Evolutionary conservation across 116 monocot genomes (phyloP).

Genomic region (Dioscorea cayenensis): DNA sequence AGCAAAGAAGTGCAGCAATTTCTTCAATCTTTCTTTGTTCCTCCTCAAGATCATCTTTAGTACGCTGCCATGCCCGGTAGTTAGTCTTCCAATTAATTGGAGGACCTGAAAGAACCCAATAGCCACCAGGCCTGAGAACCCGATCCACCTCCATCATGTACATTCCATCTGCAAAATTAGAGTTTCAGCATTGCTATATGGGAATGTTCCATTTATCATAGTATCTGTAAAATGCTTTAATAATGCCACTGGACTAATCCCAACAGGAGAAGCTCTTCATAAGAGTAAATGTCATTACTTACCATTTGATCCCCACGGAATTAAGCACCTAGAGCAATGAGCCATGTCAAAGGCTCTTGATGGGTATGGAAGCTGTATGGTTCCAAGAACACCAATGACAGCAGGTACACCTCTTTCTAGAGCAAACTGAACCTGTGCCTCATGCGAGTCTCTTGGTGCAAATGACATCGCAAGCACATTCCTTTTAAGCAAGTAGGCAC

Average conservation of each 20-base stretch:
- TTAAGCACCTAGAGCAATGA: conserved; percentile 80
- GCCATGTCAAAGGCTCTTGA: conserved; percentile 79
- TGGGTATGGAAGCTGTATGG: conserved; percentile 69
- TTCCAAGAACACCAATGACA: conserved; percentile 75
- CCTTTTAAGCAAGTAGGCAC: conserved; percentile 61
- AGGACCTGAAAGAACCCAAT: conserved; percentile 82
- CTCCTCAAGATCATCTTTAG: conserved; percentile 55
- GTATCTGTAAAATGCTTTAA: too few species aligned
- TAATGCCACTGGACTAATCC: too few species aligned
- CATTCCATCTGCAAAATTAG: conserved; percentile 50
- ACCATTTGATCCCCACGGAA: conserved; percentile 78
- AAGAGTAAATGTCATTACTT: background rate
- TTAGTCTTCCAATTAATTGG: conserved; percentile 77
- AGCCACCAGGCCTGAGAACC: conserved; percentile 70
- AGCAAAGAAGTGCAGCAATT: conserved; percentile 61
- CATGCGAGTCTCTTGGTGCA: conserved; percentile 86
- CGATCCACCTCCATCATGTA: conserved; percentile 87
- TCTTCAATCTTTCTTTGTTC: conserved; percentile 77
- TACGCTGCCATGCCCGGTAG: conserved; percentile 58
- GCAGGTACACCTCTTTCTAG: conserved; percentile 84
- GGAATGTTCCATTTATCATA: too few species aligned
- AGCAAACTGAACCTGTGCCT: conserved; percentile 84
- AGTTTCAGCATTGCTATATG: background rate
- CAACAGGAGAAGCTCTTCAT: too few species aligned
- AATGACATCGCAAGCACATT: conserved; percentile 84